Base-by-base conservation (phyloP, 2,329 filamentous ascomycete genomes). In the Xylariales sp. region DNA sequence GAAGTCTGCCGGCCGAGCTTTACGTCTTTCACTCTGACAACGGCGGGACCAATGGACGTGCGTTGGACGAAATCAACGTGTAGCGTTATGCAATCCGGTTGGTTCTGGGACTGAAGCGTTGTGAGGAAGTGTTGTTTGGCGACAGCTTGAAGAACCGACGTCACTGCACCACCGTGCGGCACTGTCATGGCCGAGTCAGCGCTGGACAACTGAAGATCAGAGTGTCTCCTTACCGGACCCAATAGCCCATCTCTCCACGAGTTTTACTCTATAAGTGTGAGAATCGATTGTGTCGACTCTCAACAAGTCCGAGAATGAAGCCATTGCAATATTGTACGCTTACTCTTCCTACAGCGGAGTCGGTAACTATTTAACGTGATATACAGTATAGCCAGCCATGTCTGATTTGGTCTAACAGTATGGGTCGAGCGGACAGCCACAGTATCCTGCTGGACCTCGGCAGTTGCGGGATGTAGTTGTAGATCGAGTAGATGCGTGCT, bases 91-190 rank as follows among this genome's bases (percentile, higher is more conserved):
- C 59, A 56, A 31, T 59, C 49, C n/a, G 56, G 56, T 27, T 60
- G 57, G 14, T 51, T 47, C 38, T 57, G 55, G 5, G 51, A 43
- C 28, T 48, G 47, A 9, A 63, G 53, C n/a, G 56, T 57, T 5
- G 54, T 56, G 40, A 48, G 28, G 35, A 64, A 58, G 38, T 64
- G 57, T 14, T 50, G 43, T 8, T 53, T 43, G 4, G 60, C 55
- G 21, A 80, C 76, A 40, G 71, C 69, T 46, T 84, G 70, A 46
- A 88, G 71, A 36, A 75, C 69, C 1, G 79, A 71, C 8, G 82
- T 81, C 12, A 85, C 76, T 52, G 82, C 84, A 44, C 84, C 84
- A 39, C 84, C 84, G 58, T 88, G 81, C 5, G 83, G 82, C 10
- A 87, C 84, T 82, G 53, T 25, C 33, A 19, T 3, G 9, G 18